phyloP scores from a whole-genome alignment of 768 basidiomycete genomes.

The Hericium coralloides region DNA sequence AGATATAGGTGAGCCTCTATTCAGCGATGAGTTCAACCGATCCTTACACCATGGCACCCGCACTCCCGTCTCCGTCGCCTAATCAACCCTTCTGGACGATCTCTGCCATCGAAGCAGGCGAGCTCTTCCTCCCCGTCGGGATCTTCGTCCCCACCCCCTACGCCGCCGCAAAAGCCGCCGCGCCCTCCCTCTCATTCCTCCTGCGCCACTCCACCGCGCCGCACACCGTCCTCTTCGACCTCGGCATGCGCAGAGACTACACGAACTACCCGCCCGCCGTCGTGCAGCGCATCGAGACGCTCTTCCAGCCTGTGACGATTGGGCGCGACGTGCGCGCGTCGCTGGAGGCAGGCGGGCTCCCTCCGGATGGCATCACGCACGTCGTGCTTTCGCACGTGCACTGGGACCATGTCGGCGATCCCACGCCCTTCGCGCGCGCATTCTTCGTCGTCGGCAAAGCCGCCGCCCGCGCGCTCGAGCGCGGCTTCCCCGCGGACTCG shows the following conservation, averaged over 20 bases:
- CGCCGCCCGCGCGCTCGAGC: neutral
- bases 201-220: slow-evolving; percentile 8
- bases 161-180: neutral
- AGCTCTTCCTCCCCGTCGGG: slow-evolving; percentile 9
- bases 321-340: neutral
- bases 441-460: slow-evolving; percentile 7
- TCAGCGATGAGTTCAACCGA: neutral
- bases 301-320: neutral
- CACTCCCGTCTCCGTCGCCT: slow-evolving; percentile 3
- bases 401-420: slow-evolving; percentile 12
- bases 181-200: slow-evolving; percentile 10
- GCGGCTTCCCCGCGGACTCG: slow-evolving; percentile 5
- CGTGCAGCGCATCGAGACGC: neutral
- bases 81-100: slow-evolving; percentile 8
- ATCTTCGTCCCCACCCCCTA: slow-evolving; percentile 1
- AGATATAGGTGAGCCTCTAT: neutral
- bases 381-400: slow-evolving; percentile 10
- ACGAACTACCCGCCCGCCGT: neutral
- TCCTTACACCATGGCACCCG: neutral
- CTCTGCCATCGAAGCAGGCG: slow-evolving; percentile 11
- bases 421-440: slow-evolving; percentile 8
- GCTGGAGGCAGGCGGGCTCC: slow-evolving; percentile 4
- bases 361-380: neutral
- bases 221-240: slow-evolving; percentile 9
- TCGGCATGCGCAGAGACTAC: slow-evolving; percentile 6